phyloP scores from a whole-genome alignment of 257 asterid species.

The Nicotiana otophora region DNA sequence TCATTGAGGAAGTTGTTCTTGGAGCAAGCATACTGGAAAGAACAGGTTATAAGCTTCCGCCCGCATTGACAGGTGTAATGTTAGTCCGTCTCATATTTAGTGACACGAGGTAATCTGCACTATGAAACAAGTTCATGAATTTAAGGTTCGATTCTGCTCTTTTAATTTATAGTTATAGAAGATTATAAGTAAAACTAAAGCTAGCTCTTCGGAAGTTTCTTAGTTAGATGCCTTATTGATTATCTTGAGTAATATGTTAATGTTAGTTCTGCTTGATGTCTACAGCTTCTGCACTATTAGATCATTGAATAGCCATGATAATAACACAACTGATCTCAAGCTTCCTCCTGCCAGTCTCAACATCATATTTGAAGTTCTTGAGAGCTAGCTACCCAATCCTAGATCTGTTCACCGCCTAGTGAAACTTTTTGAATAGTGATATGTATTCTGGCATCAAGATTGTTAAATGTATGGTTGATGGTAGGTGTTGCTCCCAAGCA shows the following conservation, averaged over 20 bases:
- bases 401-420: not conserved
- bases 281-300: not conserved
- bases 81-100: not conserved
- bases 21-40: not conserved
- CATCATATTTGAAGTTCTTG: not conserved
- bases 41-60: not conserved
- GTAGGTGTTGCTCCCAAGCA: too few species aligned
- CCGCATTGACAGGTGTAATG: not conserved
- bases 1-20: conserved; percentile 7
- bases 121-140: not conserved
- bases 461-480: too few species aligned
- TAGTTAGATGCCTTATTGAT: not conserved
- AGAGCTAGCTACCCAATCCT: not conserved
- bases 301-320: not conserved
- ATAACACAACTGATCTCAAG: not conserved
- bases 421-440: not conserved
- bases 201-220: not conserved
- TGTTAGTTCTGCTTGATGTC: not conserved
- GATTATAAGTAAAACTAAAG: not conserved
- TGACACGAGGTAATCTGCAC: not conserved
- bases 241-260: not conserved
- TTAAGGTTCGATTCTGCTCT: not conserved
- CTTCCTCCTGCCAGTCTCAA: not conserved
- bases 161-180: not conserved
- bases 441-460: not conserved